A percentile compares a stretch with the other conserved stretches of the same genome.
Conservation (phyloP, 1,139 yeast genomes). For the Magnusiomyces tetraspermus region DNA sequence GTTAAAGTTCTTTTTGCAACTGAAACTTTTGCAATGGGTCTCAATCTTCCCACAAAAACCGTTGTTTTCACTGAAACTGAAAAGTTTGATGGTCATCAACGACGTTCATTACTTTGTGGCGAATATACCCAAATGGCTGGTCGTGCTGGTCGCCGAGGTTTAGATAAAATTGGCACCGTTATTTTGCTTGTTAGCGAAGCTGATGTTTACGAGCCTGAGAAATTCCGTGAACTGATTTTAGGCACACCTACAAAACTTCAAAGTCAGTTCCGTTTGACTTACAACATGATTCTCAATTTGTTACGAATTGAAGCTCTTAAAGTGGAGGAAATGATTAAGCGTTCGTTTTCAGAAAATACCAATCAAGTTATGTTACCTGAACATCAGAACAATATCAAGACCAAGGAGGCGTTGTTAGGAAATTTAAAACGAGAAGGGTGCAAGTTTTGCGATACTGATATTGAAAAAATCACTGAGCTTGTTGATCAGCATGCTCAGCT, state of each 20-base stretch:
- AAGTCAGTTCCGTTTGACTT: conserved; percentile 88
- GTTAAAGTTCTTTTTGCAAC: conserved; percentile 93
- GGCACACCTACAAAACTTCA: conserved; percentile 85
- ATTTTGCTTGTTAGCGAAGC: conserved; percentile 71
- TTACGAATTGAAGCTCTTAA: conserved; percentile 85
- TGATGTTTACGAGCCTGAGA: conserved; percentile 26
- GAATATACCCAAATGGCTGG: conserved; percentile 99
- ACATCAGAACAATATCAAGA: conserved; percentile 57
- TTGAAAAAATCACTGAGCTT: conserved; percentile 40
- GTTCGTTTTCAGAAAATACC: conserved; percentile 87
- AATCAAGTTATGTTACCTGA: conserved; percentile 82
- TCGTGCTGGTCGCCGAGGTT: conserved; percentile 95
- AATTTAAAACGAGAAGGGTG: conserved; percentile 36
- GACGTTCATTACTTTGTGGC: conserved; percentile 81
- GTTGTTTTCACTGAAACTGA: conserved; percentile 80
- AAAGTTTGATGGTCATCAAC: conserved; percentile 81
- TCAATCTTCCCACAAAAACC: conserved; percentile 92
- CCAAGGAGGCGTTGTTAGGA: conserved; percentile 42
- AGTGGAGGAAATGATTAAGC: conserved; percentile 96
- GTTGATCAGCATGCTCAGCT: conserved; percentile 39
- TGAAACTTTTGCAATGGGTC: conserved; percentile 97
- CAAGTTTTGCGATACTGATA: conserved; percentile 34
- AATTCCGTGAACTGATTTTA: conserved; percentile 68
- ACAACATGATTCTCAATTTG: conserved; percentile 87
- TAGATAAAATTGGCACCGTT: conserved; percentile 92